These are phyloP conservation scores for Gryganskiella cystojenkinii DNA, from an alignment of 192 early-diverging fungal genomes.

Conservation along the genomic window DNA sequence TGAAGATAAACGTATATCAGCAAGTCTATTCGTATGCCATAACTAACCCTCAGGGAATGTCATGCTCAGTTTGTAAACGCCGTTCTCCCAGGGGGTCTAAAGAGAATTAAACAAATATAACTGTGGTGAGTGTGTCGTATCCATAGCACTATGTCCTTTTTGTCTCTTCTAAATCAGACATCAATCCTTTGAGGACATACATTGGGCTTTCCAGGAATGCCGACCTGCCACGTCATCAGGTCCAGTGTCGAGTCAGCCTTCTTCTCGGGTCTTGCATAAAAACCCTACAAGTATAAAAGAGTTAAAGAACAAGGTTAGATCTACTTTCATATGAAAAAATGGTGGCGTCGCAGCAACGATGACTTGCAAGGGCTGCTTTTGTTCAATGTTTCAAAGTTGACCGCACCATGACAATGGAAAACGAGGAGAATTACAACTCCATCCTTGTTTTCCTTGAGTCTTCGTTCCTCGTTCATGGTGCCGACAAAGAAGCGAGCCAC, in stretches of 20 bases:
- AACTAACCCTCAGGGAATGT: conserved; percentile 87
- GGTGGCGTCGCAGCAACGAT: conserved; percentile 11
- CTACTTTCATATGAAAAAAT: background rate
- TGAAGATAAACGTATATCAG: too few relatives aligned
- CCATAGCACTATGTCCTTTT: background rate
- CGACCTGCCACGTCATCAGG: conserved; percentile 84
- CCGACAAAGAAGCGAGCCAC: too few relatives aligned
- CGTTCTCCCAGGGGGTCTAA: conserved; percentile 89
- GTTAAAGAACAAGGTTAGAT: background rate
- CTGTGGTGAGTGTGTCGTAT: background rate
- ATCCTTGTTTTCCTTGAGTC: too few relatives aligned
- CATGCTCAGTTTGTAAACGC: conserved; percentile 85
- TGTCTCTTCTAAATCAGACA: background rate
- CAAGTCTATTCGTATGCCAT: too few relatives aligned
- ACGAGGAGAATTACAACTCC: too few relatives aligned
- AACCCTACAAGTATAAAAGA: conserved; percentile 70
- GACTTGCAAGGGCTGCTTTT: conserved; percentile 9
- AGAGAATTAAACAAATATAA: background rate
- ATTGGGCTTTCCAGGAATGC: conserved; percentile 63
- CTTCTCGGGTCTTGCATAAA: conserved; percentile 93
- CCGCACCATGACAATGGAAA: too few relatives aligned
- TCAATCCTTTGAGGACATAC: conserved; percentile 29
- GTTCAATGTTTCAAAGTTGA: too few relatives aligned
- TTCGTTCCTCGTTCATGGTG: too few relatives aligned
- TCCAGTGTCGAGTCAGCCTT: conserved; percentile 82